Evolutionary conservation across 306 rosid genomes (phyloP), one percentile per base, ranked within the genome.

Genomic region (Quercus parvula): DNA sequence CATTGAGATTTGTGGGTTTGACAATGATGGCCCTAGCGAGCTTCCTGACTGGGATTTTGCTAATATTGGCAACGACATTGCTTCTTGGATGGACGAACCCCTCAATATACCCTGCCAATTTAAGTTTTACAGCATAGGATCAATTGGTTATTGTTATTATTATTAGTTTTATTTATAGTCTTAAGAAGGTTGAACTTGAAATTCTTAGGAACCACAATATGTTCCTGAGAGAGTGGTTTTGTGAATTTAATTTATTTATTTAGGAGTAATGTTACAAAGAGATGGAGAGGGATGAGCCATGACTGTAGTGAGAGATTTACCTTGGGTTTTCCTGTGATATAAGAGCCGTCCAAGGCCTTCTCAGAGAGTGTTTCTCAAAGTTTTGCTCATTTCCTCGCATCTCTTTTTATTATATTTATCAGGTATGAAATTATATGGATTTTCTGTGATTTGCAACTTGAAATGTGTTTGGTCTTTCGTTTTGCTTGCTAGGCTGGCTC

Each of bases 41-140:
- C 98, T 92, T 77, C 99, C 97, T 2, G 89, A 89, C 81, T 87
- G 61, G 4, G 95, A 94, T 78, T 92, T 92, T 38, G 93, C 19
- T 2, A 94, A 92, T 79, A 70, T 89, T 74, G 81, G 83, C 82
- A 94, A 89, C 38, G 96, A 93, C 71, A 79, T 91, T 75, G 82
- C 91, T 44, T 84, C 85, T 68, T 94, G 99, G 97, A 81, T 66
- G 74, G 87, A 90, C 52, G 92, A 88, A 20, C 83, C 95, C 73
- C 84, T 87, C 80, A 85, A 91, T 75, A 81, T 93, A 66, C 79
- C 89, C 3, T 89, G 92, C 84, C 75, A 75, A 61, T n/a, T n/a
- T 91, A 77, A 92, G 75, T 84, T 89, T 91, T 91, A 87, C 83
- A 87, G 93, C 51, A 71, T 79, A 76, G 81, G 71, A 71, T 49